Base-by-base conservation (phyloP, 352 stramenopile species). In the Phytophthora aleatoria region DNA sequence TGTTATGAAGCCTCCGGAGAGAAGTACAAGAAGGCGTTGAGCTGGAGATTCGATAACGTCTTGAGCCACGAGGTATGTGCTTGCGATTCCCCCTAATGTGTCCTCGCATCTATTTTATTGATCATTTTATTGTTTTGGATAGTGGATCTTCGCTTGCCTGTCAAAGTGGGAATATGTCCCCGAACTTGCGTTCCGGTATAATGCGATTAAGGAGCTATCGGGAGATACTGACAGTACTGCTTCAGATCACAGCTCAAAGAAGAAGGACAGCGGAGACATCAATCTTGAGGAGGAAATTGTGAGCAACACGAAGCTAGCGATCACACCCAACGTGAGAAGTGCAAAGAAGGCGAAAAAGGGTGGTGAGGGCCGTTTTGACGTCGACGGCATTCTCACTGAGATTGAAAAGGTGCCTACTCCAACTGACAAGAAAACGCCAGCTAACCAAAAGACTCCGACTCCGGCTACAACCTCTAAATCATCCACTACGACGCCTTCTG, bases 21-120 rank as follows among this genome's bases (percentile, higher is more conserved):
- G 47, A 96, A 96, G 53, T 96, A 86, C 69, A 91, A 95, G 66
- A 92, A 89, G 53, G 83, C 88, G 8, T 57, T 91, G 52, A 92
- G 81, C 52, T 96, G 88, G 88, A 69, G 74, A 43, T 90, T 93
- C 35, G 64, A 86, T 20, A 94, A 96, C 54, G 83, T 96, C 27
- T 69, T 95, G 51, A 85, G 73, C 30, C 83, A 90, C 28, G 77
- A 96, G 79, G 87, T 95, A 71, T n/a, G 70, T 59, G 13, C 4
- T 45, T 50, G 24, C 20, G 26, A 35, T 48, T 61, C 5, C 24
- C 9, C 30, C 7, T 50, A 3, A 15, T 50, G n/a, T 57, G 8
- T 5, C 27, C 27, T 31, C 7, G 24, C 13, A 7, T 52, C 3
- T 71, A 47, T 53, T 5, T 5, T 42, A 5, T 57, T 45, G 33